phyloP scores from a whole-genome alignment of 1,139 yeast species.

The Magnusiomyces clavatus region DNA sequence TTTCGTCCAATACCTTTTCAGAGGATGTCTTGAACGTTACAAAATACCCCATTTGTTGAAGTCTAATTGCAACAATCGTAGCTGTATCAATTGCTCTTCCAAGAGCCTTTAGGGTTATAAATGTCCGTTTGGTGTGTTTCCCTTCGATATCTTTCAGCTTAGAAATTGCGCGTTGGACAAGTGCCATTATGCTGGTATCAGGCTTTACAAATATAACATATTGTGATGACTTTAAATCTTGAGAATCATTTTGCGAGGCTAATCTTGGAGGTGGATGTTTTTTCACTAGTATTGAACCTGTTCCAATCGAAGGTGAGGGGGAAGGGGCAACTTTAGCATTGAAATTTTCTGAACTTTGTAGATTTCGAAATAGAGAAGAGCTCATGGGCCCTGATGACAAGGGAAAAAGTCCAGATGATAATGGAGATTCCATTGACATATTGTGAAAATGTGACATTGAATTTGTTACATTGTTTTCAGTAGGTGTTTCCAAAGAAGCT shows the following conservation, averaged over 20 bases:
- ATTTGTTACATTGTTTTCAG: too few relatives aligned
- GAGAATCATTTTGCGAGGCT: neutral
- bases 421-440: too few relatives aligned
- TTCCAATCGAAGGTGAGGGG: neutral
- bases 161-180: constrained; percentile 6
- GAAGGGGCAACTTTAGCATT: neutral
- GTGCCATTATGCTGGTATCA: constrained; percentile 9
- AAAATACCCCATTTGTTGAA: constrained; percentile 22
- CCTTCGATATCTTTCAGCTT: constrained; percentile 7
- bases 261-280: constrained; percentile 1
- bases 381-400: too few relatives aligned
- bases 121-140: constrained; percentile 10
- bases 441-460: too few relatives aligned
- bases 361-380: neutral
- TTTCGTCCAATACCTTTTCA: constrained; percentile 22
- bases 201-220: constrained; percentile 9
- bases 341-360: neutral
- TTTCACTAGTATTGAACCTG: neutral
- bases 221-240: too few relatives aligned
- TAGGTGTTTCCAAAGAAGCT: too few relatives aligned
- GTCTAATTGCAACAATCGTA: constrained; percentile 26
- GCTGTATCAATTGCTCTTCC: constrained; percentile 31
- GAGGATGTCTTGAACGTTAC: constrained; percentile 20
- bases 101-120: constrained; percentile 26
- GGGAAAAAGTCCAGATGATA: too few relatives aligned